Evolutionary conservation across 1,284 basidiomycete genomes (phyloP).

Genomic region (Laetiporus sulphureus): DNA sequence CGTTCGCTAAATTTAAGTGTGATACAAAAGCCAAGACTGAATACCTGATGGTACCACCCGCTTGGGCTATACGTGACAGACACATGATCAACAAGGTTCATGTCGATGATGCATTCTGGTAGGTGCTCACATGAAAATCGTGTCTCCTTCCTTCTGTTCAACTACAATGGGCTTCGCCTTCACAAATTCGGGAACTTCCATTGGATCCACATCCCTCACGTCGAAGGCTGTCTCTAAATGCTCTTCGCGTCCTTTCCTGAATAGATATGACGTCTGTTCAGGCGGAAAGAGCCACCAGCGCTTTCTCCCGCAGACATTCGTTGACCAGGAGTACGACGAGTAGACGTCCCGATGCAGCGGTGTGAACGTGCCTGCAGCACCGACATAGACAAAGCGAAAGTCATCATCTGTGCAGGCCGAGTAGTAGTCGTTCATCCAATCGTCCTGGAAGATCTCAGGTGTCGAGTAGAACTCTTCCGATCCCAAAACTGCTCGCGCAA

Average conservation of each 20-base stretch:
- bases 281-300: slow-evolving; percentile 29
- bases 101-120: not conserved
- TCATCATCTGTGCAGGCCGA: slow-evolving; percentile 24
- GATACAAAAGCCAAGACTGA: not conserved
- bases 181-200: slow-evolving; percentile 14
- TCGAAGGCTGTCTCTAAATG: slow-evolving; percentile 19
- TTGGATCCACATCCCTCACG: slow-evolving; percentile 19
- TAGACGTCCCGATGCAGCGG: slow-evolving; percentile 28
- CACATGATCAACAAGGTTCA: no score
- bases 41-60: slow-evolving; percentile 27
- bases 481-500: slow-evolving; percentile 13
- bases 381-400: slow-evolving; percentile 28
- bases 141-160: slow-evolving; percentile 24
- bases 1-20: not conserved
- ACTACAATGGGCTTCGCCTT: slow-evolving; percentile 19
- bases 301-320: slow-evolving; percentile 25
- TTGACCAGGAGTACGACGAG: slow-evolving; percentile 29
- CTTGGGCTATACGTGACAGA: slow-evolving; percentile 15
- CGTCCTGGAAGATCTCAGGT: slow-evolving; percentile 25
- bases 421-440: slow-evolving; percentile 30
- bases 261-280: slow-evolving; percentile 20
- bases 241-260: slow-evolving; percentile 18
- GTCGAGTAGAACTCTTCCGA: slow-evolving; percentile 20
- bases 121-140: slow-evolving; percentile 24
- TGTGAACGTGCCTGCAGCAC: slow-evolving; percentile 24